phyloP scores from a whole-genome alignment of 2,329 filamentous ascomycete species.

The Botrytis galanthina region DNA sequence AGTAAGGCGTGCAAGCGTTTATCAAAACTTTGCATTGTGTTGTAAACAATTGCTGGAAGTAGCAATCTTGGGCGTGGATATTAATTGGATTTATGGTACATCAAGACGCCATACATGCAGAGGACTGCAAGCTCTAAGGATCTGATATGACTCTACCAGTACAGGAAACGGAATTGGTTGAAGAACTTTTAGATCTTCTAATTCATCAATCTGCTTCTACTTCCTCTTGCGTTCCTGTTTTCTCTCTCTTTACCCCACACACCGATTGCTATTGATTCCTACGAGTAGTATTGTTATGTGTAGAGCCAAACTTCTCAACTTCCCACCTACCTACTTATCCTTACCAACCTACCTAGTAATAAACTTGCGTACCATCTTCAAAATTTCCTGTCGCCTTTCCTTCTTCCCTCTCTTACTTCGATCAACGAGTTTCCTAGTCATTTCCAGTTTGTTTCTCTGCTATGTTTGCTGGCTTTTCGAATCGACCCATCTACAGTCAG shows the following conservation, averaged over 20 bases:
- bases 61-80: neutral
- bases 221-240: neutral
- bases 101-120: neutral
- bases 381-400: neutral
- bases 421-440: neutral
- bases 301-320: neutral
- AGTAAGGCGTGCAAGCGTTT: constrained; percentile 6
- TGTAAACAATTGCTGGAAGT: neutral
- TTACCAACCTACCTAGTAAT: neutral
- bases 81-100: neutral
- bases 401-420: neutral
- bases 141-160: neutral
- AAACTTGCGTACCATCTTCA: neutral
- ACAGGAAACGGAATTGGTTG: neutral
- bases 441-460: neutral
- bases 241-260: neutral
- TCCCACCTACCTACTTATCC: neutral
- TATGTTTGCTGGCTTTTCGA: neutral
- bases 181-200: neutral
- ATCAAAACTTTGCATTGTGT: neutral
- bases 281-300: neutral
- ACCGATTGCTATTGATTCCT: neutral
- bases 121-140: neutral
- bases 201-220: neutral
- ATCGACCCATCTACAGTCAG: neutral